Evolutionary conservation across 2,329 filamentous ascomycete species (phyloP), one percentile per base, ranked within the genome.

Genomic region (Pyrenophora seminiperda): DNA sequence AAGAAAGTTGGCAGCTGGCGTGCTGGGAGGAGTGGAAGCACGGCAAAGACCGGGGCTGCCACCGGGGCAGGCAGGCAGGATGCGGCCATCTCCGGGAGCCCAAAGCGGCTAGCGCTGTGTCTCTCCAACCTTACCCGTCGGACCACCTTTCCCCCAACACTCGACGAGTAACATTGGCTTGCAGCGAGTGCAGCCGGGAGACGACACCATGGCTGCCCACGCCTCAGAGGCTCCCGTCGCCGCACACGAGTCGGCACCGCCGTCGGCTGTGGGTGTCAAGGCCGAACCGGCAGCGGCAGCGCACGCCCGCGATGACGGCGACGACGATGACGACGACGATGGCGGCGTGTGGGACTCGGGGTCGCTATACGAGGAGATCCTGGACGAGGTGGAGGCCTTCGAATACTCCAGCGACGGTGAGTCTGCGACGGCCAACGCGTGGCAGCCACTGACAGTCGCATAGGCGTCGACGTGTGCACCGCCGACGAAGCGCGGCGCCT

Each of bases 401-500:
- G 66, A 68, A 38, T 63, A 65, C 50, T 58, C 65, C 9, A 46
- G 37, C 49, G 56, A 65, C 24, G 54, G 66, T 67, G 24, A 36
- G 62, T 55, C 10, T 19, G 29, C 32, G 7, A 17, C 47, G 40
- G 20, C 29, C 40, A 41, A 5, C 39, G 5, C 1, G 20, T 7
- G 38, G 44, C 38, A 54, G 41, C 27, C 27, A 47, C 41, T 63
- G 49, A 62, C 57, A 40, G 20, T 14, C 34, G 27, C 13, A 34
- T 27, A 72, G 70, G 61, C 34, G 44, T 53, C 31, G 60, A 72
- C 34, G 55, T 56, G 6, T 74, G 70, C 54, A 67, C 68, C 30
- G 57, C 63, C 47, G 61, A 72, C 56, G 88, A 96, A 75, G 84
- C 88, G 19, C 77, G 81, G 51, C 77, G 79, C 14, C 88, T 86